Evolutionary conservation across 2,329 filamentous ascomycete species (phyloP), one percentile per base, ranked within the genome.

Genomic region (Colletotrichum sp.): DNA sequence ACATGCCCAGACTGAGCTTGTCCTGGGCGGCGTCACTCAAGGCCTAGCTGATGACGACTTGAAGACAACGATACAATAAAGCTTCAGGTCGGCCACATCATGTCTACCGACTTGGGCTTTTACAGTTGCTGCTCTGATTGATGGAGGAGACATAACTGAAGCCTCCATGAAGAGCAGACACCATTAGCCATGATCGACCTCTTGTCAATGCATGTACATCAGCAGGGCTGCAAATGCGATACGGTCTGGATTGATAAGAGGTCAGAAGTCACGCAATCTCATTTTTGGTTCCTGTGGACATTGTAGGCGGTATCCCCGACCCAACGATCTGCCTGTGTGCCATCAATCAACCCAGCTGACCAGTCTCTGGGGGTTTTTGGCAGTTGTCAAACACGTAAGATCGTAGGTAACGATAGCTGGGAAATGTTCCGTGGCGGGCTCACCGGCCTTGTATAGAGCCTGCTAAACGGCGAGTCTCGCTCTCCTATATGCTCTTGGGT

Each of bases 331-430:
- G 15, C 34, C 34, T 8, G 34, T 38, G 15, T 38, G 15, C 34
- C 15, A 16, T 16, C 7, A 38, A 38, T 16, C 34, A 38, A 38
- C 12, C 0, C 0, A 43, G 38, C 38, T 43, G 38, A 4, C 2
- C 18, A 43, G 5, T 43, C 1, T 43, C 9, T n/a, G 38, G 1
- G 1, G 38, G 9, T 43, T n/a, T 3, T n/a, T 0, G 2, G 4
- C 38, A n/a, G 18, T 47, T 18, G 1, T 47, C 3, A 47, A 47
- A 21, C 0, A 2, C 1, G 18, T 47, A n/a, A 7, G 9, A 7
- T n/a, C 38, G n/a, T 4, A n/a, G 38, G 38, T 8, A 43, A 2
- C 5, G 5, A n/a, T n/a, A 2, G 38, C 38, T n/a, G 8, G 21
- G 11, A 1, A 47, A 21, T 1, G n/a, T 47, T n/a, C 8, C 43